Conservation (phyloP, 2,329 filamentous ascomycete species). For the Ascochyta fabae region DNA sequence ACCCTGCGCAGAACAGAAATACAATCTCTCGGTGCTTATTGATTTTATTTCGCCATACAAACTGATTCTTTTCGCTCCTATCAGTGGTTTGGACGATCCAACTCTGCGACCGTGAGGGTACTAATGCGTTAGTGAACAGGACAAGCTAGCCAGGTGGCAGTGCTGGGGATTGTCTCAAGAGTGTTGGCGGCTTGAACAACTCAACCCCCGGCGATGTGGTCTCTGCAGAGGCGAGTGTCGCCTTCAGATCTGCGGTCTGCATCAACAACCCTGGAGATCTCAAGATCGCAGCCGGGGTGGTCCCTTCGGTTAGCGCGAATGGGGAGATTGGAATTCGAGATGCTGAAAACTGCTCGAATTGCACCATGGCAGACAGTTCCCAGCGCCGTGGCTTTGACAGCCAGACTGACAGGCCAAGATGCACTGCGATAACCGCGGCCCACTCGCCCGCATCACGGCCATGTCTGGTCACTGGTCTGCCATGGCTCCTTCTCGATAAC, state of each 20-base stretch:
- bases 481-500: slow-evolving; percentile 7
- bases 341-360: neutral
- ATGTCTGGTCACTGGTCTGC: neutral
- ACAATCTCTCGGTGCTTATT: no score
- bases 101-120: neutral
- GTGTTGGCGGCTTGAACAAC: neutral
- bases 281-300: slow-evolving; percentile 9
- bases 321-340: neutral
- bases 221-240: neutral
- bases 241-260: slow-evolving; percentile 2
- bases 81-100: neutral
- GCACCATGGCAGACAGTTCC: neutral
- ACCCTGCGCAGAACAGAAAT: neutral
- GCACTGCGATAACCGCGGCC: neutral
- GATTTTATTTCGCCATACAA: neutral
- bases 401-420: neutral
- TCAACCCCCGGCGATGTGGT: neutral
- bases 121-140: neutral
- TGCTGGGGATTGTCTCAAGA: no score
- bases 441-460: neutral
- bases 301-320: slow-evolving; percentile 5
- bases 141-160: neutral
- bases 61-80: neutral
- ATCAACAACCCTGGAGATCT: slow-evolving; percentile 3
- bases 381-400: neutral